Percentiles rank a stretch among this genome's conserved stretches.
phyloP scores from a whole-genome alignment of 169 alveolate species.

The Eimeria brunetti region DNA sequence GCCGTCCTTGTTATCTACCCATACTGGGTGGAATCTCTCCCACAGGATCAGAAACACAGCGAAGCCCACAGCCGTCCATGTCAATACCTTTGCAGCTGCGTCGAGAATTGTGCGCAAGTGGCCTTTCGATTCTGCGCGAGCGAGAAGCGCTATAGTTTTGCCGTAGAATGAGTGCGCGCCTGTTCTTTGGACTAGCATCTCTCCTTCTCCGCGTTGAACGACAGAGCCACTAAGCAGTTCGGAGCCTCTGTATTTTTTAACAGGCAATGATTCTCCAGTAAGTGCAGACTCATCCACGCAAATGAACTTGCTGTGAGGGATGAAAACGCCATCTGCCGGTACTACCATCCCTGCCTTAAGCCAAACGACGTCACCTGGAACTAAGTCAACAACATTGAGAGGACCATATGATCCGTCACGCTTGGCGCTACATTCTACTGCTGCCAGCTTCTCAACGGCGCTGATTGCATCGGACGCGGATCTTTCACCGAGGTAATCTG shows the following conservation, averaged over 20 bases:
- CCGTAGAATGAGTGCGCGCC: slow-evolving; percentile 88
- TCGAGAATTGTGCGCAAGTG: slow-evolving; percentile 76
- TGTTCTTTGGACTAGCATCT: slow-evolving; percentile 83
- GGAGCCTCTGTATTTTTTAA: slow-evolving; percentile 84
- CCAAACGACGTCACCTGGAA: slow-evolving; percentile 94
- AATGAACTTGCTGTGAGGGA: slow-evolving; percentile 87
- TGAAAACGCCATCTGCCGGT: slow-evolving; percentile 82
- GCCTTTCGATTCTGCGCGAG: slow-evolving; percentile 79
- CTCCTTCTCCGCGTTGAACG: slow-evolving; percentile 83
- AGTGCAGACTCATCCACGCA: slow-evolving; percentile 90
- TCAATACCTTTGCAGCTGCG: slow-evolving; percentile 53
- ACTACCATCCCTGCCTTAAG: slow-evolving; percentile 89
- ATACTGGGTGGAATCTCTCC: slow-evolving; percentile 78
- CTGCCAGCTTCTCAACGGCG: slow-evolving; percentile 89
- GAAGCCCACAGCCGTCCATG: slow-evolving; percentile 70
- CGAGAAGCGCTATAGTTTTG: slow-evolving; percentile 85
- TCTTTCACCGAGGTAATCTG: slow-evolving; percentile 90
- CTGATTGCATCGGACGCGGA: slow-evolving; percentile 91
- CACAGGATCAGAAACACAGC: slow-evolving; percentile 77
- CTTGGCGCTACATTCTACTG: slow-evolving; percentile 81
- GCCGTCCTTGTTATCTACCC: slow-evolving; percentile 50
- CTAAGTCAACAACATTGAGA: slow-evolving; percentile 84
- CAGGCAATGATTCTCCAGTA: slow-evolving; percentile 93
- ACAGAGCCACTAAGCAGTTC: slow-evolving; percentile 84
- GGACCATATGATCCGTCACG: slow-evolving; percentile 83